Evolutionary conservation across 768 basidiomycete genomes (phyloP), one percentile per base, ranked within the genome.

Genomic region (Botryobasidium botryosum): DNA sequence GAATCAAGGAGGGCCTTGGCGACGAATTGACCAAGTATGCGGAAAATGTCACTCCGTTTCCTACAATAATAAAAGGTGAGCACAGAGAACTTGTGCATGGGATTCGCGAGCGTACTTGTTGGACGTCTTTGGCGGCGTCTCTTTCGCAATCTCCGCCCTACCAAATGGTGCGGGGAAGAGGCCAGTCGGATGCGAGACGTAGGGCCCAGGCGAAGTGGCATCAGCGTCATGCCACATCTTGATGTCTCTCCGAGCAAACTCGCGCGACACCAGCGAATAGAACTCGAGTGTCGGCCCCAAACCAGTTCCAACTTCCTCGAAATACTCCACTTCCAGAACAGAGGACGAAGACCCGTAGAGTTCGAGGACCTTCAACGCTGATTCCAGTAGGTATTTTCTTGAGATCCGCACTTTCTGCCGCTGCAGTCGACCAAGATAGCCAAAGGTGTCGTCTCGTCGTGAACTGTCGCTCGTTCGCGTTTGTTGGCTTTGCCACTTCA

Each of bases 1-100:
- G 91, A 94, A 62, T 99, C 94, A 35, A 97, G 66, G 71, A 97
- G 77, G 3, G 92, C 90, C 63, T 96, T 92, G 6, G 90, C 94
- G 21, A 94, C 78, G 61, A 97, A 96, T 60, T 92, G 86, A 3
- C 94, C 94, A 38, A 97, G 77, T 18, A 91, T 79, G 33, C 79
- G 75, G 59, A 91, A 79, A 43, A 92, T 72, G 54, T 87, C 81
- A 4, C 80, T 79, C 21, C 77, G 72, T 67, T 88, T 87, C 56
- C 84, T 87, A 55, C 13, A 27, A 35, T 13, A 33, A 28, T 7
- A 24, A 1, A 10, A 13, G 2, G 35, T 43, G 20, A 41, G 33
- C 28, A 13, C 27, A 43, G 46, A 26, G 45, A 35, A 29, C 20
- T 12, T 28, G 24, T 26, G 23, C 26, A 8, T 6, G 8, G 5